phyloP scores from a whole-genome alignment of 2,329 filamentous ascomycete species.

The Ophiostoma sp. region DNA sequence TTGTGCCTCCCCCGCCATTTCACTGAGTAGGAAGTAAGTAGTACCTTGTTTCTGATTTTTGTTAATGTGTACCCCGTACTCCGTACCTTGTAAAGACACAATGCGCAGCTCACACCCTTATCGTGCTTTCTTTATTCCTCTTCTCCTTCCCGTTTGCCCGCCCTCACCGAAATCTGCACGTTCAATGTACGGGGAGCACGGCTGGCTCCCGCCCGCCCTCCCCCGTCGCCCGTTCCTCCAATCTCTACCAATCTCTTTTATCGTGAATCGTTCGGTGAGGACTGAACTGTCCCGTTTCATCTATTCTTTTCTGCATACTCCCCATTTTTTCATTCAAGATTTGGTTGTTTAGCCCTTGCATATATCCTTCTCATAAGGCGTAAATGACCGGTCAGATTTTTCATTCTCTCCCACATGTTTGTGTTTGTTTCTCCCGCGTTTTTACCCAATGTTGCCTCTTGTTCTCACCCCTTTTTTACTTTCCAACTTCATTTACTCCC shows the following conservation, averaged over 20 bases:
- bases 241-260: background rate
- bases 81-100: background rate
- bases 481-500: background rate
- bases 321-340: background rate
- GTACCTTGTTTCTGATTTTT: background rate
- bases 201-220: background rate
- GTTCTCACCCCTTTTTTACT: background rate
- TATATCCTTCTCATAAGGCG: slow-evolving; percentile 1
- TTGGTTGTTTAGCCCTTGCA: background rate
- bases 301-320: background rate
- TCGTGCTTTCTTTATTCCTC: background rate
- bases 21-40: background rate
- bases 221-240: background rate
- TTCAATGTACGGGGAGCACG: slow-evolving; percentile 1
- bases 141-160: background rate
- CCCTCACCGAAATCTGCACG: slow-evolving; percentile 7
- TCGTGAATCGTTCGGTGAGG: background rate
- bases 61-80: background rate
- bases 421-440: background rate
- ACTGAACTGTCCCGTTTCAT: background rate
- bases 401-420: background rate
- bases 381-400: slow-evolving; percentile 10
- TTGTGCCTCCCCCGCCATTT: slow-evolving; percentile 8
- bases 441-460: slow-evolving; percentile 1
- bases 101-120: background rate